A percentile compares a stretch with the other conserved stretches of the same genome.
Conservation (phyloP, 306 rosid genomes). For the Calophaca sinica region DNA sequence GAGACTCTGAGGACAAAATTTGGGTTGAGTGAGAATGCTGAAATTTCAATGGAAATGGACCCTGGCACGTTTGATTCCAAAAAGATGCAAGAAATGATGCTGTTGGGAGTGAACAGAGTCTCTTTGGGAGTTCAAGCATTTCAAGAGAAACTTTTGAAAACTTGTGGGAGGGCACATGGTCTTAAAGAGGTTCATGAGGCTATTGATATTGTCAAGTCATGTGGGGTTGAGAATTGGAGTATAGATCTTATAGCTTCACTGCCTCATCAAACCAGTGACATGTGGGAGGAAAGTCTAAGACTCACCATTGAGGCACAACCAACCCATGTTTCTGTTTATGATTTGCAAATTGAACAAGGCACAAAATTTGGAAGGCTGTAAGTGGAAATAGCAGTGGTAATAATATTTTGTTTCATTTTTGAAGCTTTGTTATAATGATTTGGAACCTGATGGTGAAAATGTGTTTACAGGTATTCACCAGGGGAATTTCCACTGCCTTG, state of each 20-base stretch:
- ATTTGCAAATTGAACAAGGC: slow-evolving; percentile 88
- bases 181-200: slow-evolving; percentile 81
- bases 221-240: slow-evolving; percentile 92
- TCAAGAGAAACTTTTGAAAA: slow-evolving; percentile 79
- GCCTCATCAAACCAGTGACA: slow-evolving; percentile 77
- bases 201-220: slow-evolving; percentile 63
- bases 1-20: slow-evolving; percentile 63
- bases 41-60: slow-evolving; percentile 95
- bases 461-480: slow-evolving; percentile 71
- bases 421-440: slow-evolving; percentile 22
- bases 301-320: slow-evolving; percentile 75
- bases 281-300: slow-evolving; percentile 90
- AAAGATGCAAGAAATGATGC: slow-evolving; percentile 65
- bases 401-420: neutral
- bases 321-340: slow-evolving; percentile 86
- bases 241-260: slow-evolving; percentile 89
- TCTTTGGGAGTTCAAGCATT: slow-evolving; percentile 96
- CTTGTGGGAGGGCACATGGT: slow-evolving; percentile 94
- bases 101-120: slow-evolving; percentile 84
- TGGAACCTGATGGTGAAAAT: slow-evolving; percentile 42
- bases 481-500: slow-evolving; percentile 95
- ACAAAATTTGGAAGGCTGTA: slow-evolving; percentile 85
- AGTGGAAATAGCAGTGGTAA: slow-evolving; percentile 41
- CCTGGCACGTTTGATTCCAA: slow-evolving; percentile 85
- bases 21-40: slow-evolving; percentile 66